Conservation (phyloP, 164 flowering plant genomes). For the Tetrastigma voinierianum region DNA sequence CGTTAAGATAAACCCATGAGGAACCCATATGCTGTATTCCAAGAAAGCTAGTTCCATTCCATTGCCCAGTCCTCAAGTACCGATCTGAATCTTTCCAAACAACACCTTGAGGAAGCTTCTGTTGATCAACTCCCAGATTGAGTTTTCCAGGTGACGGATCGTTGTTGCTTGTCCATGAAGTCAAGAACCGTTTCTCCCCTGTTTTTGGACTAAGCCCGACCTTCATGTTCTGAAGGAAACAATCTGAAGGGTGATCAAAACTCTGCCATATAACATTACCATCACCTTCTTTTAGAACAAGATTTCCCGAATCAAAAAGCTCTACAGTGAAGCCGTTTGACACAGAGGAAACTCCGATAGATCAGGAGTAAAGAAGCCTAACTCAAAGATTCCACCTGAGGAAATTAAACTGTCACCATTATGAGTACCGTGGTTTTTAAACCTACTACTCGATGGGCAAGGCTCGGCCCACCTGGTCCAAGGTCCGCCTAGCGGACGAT, state of each 20-base stretch:
- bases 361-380: constrained; percentile 3
- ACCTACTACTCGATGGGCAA: too few species aligned
- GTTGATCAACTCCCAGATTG: constrained; percentile 11
- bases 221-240: constrained; percentile 10
- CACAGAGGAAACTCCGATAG: background rate
- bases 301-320: constrained; percentile 17
- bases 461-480: too few species aligned
- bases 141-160: constrained; percentile 21
- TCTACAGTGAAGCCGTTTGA: background rate
- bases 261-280: constrained; percentile 20
- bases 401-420: constrained; percentile 1
- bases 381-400: background rate
- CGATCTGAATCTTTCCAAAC: background rate
- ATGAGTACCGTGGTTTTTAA: too few species aligned
- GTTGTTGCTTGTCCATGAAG: constrained; percentile 22
- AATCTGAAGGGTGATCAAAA: constrained; percentile 20
- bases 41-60: constrained; percentile 37
- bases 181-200: constrained; percentile 3
- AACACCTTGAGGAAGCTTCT: constrained; percentile 12
- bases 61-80: constrained; percentile 29
- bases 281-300: constrained; percentile 5
- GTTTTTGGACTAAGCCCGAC: background rate
- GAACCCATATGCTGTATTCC: constrained; percentile 12
- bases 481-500: too few species aligned
- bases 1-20: too few species aligned